Evolutionary conservation across 1,139 yeast genomes (phyloP), one percentile per base, ranked within the genome.

Genomic region (Pichia sp.): DNA sequence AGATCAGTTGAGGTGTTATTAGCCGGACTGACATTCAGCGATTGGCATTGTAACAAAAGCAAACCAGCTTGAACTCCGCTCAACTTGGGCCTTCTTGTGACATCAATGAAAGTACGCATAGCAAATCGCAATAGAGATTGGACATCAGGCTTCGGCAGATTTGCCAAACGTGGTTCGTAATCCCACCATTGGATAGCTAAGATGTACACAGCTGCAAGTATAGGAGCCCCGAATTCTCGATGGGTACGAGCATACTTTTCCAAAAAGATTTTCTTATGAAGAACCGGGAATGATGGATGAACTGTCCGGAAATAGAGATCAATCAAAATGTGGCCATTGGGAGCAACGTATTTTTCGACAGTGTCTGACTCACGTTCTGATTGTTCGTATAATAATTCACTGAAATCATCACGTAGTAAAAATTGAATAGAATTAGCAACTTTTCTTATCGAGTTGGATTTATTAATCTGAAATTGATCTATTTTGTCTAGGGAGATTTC

Each of bases 101-200:
- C 82, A 61, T 85, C 89, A 41, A 71, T 67, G 59, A 79, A 79
- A 1, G 81, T 73, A 52, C 70, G 72, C 54, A 82, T 68, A 17
- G 89, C 83, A 60, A 85, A 80, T 59, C 81, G 80, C 63, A 81
- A 82, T 56, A 86, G 66, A 0, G 85, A 83, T 9, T 76, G 79
- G 24, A 80, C 81, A 65, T 84, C 83, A 0, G 93, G 93, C 63
- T 85, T 85, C 0, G 87, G 82, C 55, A 77, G 80, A 53, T 79
- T 72, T 50, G 84, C 83, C 53, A 86, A 71, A 55, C 78, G 82
- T 2, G 91, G 87, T 63, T 86, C 93, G 62, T 84, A 84, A 61
- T 86, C 91, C 93, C 93, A 86, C 89, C 92, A 86, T 67, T 85
- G 90, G 44, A 84, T 78, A 0, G 93, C 90, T 53, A 87, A 71